phyloP scores from a whole-genome alignment of 768 basidiomycete genomes.

The Cystobasidium tubakii region DNA sequence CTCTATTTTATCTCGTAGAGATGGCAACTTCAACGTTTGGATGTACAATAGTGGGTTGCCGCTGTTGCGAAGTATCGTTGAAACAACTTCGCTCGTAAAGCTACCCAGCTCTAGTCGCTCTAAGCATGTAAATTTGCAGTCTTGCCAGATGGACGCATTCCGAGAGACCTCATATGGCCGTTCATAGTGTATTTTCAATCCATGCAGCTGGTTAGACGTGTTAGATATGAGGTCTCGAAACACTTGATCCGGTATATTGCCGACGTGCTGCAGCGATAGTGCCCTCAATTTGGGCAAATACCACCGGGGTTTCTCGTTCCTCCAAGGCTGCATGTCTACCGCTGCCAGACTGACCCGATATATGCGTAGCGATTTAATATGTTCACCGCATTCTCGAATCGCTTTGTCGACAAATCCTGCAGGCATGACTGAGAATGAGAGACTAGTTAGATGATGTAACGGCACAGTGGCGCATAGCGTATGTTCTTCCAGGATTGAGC shows the following conservation, averaged over 20 bases:
- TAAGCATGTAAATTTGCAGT: neutral
- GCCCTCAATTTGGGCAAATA: neutral
- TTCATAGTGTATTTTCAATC: constrained; percentile 1
- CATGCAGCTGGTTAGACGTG: neutral
- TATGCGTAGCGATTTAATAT: neutral
- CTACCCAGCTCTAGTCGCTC: neutral
- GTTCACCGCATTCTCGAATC: neutral
- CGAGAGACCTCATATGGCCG: neutral
- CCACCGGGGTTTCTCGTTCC: neutral
- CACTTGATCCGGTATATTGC: neutral
- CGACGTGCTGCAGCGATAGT: neutral
- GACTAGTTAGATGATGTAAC: neutral
- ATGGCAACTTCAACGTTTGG: neutral
- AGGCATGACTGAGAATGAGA: neutral
- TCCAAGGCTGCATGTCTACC: neutral
- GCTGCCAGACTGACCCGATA: constrained; percentile 4
- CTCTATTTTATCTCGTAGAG: neutral
- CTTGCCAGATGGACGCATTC: neutral
- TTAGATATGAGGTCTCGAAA: neutral
- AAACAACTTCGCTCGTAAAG: neutral
- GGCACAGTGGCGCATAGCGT: constrained; percentile 1
- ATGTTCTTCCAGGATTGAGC: neutral
- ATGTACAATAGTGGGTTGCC: neutral
- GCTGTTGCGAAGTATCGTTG: neutral
- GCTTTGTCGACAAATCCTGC: neutral